Conservation (phyloP, 495 filamentous ascomycete genomes). For the Neurospora sp. region DNA sequence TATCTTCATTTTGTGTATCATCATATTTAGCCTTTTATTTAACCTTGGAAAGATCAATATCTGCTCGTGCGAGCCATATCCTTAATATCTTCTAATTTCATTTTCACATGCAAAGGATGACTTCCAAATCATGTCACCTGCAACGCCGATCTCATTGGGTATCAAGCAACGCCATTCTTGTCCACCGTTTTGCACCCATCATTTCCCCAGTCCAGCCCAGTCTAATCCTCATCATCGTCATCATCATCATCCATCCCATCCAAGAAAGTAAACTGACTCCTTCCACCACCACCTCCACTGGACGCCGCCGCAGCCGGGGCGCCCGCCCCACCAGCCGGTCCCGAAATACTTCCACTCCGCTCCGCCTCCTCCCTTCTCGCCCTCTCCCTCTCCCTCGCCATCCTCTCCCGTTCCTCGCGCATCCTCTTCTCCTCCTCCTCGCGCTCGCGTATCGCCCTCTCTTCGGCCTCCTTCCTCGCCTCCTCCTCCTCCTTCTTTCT, state of each 20-base stretch:
- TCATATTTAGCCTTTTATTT: neutral
- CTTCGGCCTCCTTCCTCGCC: slow-evolving; percentile 28
- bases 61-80: neutral
- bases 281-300: slow-evolving; percentile 12
- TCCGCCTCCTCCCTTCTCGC: slow-evolving; percentile 34
- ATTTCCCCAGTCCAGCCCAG: neutral
- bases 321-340: neutral
- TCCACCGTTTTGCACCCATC: neutral
- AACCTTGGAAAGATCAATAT: neutral
- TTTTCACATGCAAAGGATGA: neutral
- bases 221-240: slow-evolving; percentile 26
- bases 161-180: neutral
- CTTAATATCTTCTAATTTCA: neutral
- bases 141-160: neutral
- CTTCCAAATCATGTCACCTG: neutral
- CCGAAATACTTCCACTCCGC: slow-evolving; percentile 26
- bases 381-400: slow-evolving; percentile 28
- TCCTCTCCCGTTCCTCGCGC: slow-evolving; percentile 27
- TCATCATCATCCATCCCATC: slow-evolving; percentile 44
- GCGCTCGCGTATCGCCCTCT: slow-evolving; percentile 32
- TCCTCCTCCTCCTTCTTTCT: slow-evolving; percentile 30
- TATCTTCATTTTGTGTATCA: neutral
- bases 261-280: slow-evolving; percentile 44
- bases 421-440: slow-evolving; percentile 31
- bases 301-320: neutral